Evolutionary conservation across 108 stramenopile species (phyloP).

Genomic region (Fistulifera pelliculosa): DNA sequence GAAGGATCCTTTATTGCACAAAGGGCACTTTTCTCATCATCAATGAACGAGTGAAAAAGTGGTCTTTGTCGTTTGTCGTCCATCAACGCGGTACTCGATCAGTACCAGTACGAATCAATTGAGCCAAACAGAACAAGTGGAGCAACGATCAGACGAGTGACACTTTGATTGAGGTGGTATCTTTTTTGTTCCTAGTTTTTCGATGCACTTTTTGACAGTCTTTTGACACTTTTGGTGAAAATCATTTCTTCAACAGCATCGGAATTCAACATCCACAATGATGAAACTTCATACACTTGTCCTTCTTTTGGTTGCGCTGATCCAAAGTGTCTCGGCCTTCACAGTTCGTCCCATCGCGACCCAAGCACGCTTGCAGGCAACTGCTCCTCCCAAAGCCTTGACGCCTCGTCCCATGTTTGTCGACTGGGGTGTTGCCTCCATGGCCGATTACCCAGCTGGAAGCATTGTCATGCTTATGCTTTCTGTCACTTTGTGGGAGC

Average conservation of each 20-base stretch:
- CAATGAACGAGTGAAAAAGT: too few relatives aligned
- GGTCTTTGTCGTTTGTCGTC: too few relatives aligned
- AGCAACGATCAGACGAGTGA: too few relatives aligned
- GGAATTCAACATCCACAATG: not conserved
- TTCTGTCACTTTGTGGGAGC: slow-evolving; percentile 2
- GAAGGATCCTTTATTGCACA: not conserved
- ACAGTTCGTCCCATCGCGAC: not conserved
- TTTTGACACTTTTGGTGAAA: too few relatives aligned
- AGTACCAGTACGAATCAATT: too few relatives aligned
- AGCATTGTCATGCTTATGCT: slow-evolving; percentile 4
- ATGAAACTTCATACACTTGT: not conserved
- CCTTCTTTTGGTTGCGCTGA: not conserved
- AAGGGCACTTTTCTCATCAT: slow-evolving; percentile 1
- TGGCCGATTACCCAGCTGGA: not conserved
- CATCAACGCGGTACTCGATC: too few relatives aligned
- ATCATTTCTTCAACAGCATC: too few relatives aligned
- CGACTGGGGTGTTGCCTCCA: not conserved
- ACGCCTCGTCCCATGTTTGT: not conserved
- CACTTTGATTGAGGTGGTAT: too few relatives aligned
- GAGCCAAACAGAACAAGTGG: too few relatives aligned
- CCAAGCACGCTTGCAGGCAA: not conserved
- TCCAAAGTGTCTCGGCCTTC: slow-evolving; percentile 1
- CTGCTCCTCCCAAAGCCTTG: not conserved
- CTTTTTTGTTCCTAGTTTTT: too few relatives aligned
- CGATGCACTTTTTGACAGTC: too few relatives aligned